These are phyloP conservation scores for Termitomyces sp. DNA, from an alignment of 768 basidiomycete species.

Conservation along the genomic window DNA sequence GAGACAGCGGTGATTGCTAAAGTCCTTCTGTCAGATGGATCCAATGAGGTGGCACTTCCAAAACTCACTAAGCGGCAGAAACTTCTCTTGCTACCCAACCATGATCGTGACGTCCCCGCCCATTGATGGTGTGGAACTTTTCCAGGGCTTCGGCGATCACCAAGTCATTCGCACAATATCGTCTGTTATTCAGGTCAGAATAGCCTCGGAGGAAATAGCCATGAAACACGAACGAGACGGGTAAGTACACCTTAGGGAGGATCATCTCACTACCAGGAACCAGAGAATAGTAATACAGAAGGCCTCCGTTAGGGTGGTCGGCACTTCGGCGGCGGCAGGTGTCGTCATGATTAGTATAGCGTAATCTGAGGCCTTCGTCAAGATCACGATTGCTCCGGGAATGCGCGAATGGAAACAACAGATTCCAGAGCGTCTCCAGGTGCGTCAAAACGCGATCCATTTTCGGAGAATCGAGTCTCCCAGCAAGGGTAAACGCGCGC, in stretches of 20 bases:
- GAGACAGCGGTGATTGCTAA: constrained; percentile 27
- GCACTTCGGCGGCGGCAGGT: constrained; percentile 11
- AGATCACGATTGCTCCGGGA: constrained; percentile 24
- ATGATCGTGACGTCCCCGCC: constrained; percentile 15
- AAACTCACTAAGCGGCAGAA: constrained; percentile 25
- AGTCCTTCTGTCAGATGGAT: not conserved
- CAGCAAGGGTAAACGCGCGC: constrained; percentile 27
- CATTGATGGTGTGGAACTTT: constrained; percentile 22
- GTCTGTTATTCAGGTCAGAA: constrained; percentile 17
- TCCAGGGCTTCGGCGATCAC: constrained; percentile 27
- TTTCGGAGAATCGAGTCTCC: constrained; percentile 24
- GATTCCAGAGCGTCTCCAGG: constrained; percentile 28
- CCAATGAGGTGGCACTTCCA: not conserved
- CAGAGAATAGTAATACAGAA: constrained; percentile 31
- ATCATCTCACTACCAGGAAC: constrained; percentile 26
- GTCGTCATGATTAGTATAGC: constrained; percentile 6
- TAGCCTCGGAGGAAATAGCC: not conserved
- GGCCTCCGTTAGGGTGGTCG: constrained; percentile 27
- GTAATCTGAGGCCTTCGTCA: constrained; percentile 10
- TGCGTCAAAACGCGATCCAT: constrained; percentile 22
- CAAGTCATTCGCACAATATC: constrained; percentile 28
- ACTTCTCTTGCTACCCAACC: constrained; percentile 32
- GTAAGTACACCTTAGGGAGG: constrained; percentile 31
- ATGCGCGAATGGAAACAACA: constrained; percentile 27
- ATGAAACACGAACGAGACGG: constrained; percentile 27